phyloP scores from a whole-genome alignment of 495 filamentous ascomycete genomes.

The Sporormia fimetaria region DNA sequence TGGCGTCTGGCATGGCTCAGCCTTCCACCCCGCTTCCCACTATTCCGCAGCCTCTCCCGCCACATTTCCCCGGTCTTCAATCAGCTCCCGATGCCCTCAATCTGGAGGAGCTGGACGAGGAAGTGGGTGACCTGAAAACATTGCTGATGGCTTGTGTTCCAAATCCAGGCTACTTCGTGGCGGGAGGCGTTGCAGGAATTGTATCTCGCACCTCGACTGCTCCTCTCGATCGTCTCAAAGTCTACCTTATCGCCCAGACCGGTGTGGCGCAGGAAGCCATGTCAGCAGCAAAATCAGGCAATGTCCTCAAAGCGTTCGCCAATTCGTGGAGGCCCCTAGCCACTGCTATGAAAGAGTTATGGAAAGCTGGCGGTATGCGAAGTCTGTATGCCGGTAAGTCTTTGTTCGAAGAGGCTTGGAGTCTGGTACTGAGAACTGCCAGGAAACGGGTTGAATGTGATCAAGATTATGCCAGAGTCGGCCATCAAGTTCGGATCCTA shows the following conservation, averaged over 20 bases:
- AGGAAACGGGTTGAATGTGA: constrained; percentile 94
- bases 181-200: constrained; percentile 83
- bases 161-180: constrained; percentile 89
- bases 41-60: constrained; percentile 17
- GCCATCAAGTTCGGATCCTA: constrained; percentile 96
- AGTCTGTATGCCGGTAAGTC: constrained; percentile 87
- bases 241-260: constrained; percentile 92
- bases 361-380: constrained; percentile 75
- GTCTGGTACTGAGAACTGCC: constrained; percentile 29
- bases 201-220: constrained; percentile 89
- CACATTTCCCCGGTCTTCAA: constrained; percentile 11
- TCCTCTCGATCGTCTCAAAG: constrained; percentile 90
- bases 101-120: constrained; percentile 10
- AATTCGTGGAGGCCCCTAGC: constrained; percentile 56
- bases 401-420: constrained; percentile 12
- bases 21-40: constrained; percentile 2
- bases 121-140: constrained; percentile 30
- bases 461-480: constrained; percentile 97
- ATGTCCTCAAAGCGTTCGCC: constrained; percentile 52
- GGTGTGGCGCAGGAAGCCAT: constrained; percentile 47
- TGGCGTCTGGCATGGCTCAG: constrained; percentile 11
- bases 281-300: constrained; percentile 59
- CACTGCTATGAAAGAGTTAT: constrained; percentile 62
- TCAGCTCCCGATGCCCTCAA: constrained; percentile 3
- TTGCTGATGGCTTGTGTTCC: constrained; percentile 53